Evolutionary conservation across 805 yeast genomes (phyloP), one percentile per base, ranked within the genome.

Genomic region (Diddensiella caesifluorescens): DNA sequence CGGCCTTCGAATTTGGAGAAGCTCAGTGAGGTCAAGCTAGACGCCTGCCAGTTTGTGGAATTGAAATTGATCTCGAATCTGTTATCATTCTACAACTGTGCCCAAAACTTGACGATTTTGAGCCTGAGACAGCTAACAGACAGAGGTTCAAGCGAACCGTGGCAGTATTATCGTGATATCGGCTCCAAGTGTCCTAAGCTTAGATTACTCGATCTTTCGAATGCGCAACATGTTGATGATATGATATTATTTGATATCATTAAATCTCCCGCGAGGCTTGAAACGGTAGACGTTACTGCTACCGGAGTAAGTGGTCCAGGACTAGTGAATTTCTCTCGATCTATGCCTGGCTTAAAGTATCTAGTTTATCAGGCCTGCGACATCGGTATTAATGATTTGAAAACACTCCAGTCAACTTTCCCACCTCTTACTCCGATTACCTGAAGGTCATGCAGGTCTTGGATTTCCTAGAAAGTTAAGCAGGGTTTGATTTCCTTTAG

Each of bases 401-500:
- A n/a, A n/a, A n/a, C n/a, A n/a, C n/a, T n/a, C n/a, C n/a, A n/a
- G n/a, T n/a, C n/a, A n/a, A n/a, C n/a, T n/a, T n/a, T n/a, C n/a
- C n/a, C n/a, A n/a, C n/a, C n/a, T n/a, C n/a, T n/a, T n/a, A n/a
- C n/a, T n/a, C n/a, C n/a, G n/a, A n/a, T n/a, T n/a, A n/a, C n/a
- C n/a, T n/a, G n/a, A n/a, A n/a, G n/a, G n/a, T n/a, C n/a, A n/a
- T n/a, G n/a, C n/a, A n/a, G n/a, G n/a, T n/a, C 12, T 9, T 25
- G 27, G 12, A 9, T 19, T 19, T 6, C 15, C 15, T 5, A 34
- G 23, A 19, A 18, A 34, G 10, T 34, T 34, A 27, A 34, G 16
- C 4, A 34, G 28, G 16, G 20, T 34, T 16, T 32, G 19, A 13
- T 34, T 34, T 34, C 28, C 38, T 22, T 34, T 13, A 5, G 28